Evolutionary conservation across 2,329 filamentous ascomycete species (phyloP), one percentile per base, ranked within the genome.

Genomic region (Meredithiella fracta): DNA sequence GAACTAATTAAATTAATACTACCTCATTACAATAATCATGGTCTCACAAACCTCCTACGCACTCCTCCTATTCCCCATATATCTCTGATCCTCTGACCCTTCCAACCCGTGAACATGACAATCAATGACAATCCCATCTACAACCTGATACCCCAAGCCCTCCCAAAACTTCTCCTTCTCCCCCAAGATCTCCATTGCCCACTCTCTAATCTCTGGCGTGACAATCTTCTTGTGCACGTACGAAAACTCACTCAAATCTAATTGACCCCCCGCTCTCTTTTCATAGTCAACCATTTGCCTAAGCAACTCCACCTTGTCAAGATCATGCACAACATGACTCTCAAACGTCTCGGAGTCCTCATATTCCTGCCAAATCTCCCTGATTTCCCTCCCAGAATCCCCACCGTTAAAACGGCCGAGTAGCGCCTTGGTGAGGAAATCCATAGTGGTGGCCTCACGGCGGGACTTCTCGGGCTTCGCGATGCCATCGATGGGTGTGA

Each of bases 201-300:
- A 97, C 11, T 72, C 77, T 70, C 82, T 80, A 62, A 89, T 85
- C 71, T 95, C 91, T 0, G 80, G 78, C 61, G 94, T 73, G 55
- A 76, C 74, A 62, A 97, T 83, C 62, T 78, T 80, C 50, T 72
- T 75, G 7, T 85, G 79, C 1, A 96, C 92, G 65, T 85, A 83
- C 0, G 80, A 78, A 62, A 98, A 97, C 71, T 98, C 92, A 54
- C 84, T 80, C 53, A 98, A 71, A 67, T 97, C 88, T 40, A 88
- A 67, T 60, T 72, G 69, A 26, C 79, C 79, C 56, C 81, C 70
- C 52, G 79, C 74, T 11, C 75, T 71, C 63, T 85, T 83, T 77
- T 98, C 92, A 65, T 98, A 98, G 69, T 98, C 92, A 29, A 94
- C 73, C 86, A 96, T 96, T 72, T 98, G 92, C 65, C 94, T 72